phyloP scores from a whole-genome alignment of 1,284 basidiomycete genomes.

The Psilocybe mexicana region DNA sequence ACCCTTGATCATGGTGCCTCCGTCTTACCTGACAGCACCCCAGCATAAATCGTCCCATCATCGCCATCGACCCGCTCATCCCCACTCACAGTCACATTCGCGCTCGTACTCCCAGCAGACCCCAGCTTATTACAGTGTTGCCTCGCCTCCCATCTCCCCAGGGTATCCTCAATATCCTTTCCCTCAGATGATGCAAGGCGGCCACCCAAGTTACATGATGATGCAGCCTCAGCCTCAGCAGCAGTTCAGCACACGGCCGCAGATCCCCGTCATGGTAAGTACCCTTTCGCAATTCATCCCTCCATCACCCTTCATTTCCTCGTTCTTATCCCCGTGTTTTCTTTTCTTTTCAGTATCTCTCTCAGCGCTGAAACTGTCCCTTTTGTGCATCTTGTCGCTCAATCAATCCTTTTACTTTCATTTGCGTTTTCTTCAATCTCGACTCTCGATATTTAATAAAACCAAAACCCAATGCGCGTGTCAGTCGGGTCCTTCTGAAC shows the following conservation, averaged over 20 bases:
- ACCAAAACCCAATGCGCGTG: neutral
- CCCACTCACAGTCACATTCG: slow-evolving; percentile 17
- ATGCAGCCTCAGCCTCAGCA: slow-evolving; percentile 19
- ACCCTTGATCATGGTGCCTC: slow-evolving; percentile 21
- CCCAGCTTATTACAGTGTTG: slow-evolving; percentile 19
- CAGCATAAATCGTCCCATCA: slow-evolving; percentile 18
- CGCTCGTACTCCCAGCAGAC: slow-evolving; percentile 20
- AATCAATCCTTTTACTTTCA: slow-evolving; percentile 3
- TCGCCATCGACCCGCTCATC: slow-evolving; percentile 14
- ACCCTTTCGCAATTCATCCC: neutral
- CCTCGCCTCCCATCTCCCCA: slow-evolving; percentile 26
- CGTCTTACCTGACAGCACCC: slow-evolving; percentile 17
- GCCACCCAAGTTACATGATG: slow-evolving; percentile 24
- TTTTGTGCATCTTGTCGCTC: slow-evolving; percentile 11
- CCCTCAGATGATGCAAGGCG: slow-evolving; percentile 15
- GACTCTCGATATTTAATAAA: neutral
- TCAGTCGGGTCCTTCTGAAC: slow-evolving; percentile 10
- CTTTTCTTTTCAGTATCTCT: slow-evolving; percentile 7
- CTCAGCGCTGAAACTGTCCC: slow-evolving; percentile 16
- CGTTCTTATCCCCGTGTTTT: slow-evolving; percentile 14
- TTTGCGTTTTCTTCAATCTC: neutral
- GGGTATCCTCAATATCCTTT: slow-evolving; percentile 22
- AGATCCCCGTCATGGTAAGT: slow-evolving; percentile 24
- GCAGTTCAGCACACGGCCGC: slow-evolving; percentile 5
- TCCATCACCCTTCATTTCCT: slow-evolving; percentile 1